These are phyloP conservation scores for Populus pruinosa DNA, from an alignment of 345 rosid genomes.

Conservation along the genomic window DNA sequence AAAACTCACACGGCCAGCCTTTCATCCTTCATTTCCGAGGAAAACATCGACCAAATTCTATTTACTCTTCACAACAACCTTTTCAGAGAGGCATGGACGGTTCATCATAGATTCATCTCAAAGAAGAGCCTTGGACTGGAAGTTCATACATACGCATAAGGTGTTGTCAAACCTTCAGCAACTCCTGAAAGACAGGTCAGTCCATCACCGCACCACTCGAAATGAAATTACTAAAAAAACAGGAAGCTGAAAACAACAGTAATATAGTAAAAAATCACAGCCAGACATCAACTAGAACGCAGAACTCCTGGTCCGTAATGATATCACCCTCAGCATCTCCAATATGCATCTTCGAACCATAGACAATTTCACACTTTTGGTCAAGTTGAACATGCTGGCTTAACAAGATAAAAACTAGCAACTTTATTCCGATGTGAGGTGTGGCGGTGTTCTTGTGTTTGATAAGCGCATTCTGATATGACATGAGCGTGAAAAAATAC, in stretches of 20 bases:
- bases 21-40: conserved; percentile 2
- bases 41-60: not conserved
- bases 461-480: not conserved
- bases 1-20: not conserved
- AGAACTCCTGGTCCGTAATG: not conserved
- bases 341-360: no score
- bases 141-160: conserved; percentile 10
- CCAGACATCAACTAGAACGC: not conserved
- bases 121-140: not conserved
- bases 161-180: conserved; percentile 37
- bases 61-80: conserved; percentile 9
- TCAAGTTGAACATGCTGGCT: not conserved
- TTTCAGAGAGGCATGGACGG: not conserved
- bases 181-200: conserved; percentile 36
- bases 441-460: not conserved
- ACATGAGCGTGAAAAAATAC: not conserved
- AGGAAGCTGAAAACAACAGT: not conserved
- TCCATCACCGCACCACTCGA: not conserved
- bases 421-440: not conserved
- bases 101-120: conserved; percentile 9
- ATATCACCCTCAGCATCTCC: not conserved
- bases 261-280: not conserved
- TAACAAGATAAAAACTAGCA: not conserved
- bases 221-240: not conserved
- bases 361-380: not conserved